A percentile compares a stretch with the other conserved stretches of the same genome.
Conservation (phyloP, 352 stramenopile genomes). For the Phytophthora citricola region DNA sequence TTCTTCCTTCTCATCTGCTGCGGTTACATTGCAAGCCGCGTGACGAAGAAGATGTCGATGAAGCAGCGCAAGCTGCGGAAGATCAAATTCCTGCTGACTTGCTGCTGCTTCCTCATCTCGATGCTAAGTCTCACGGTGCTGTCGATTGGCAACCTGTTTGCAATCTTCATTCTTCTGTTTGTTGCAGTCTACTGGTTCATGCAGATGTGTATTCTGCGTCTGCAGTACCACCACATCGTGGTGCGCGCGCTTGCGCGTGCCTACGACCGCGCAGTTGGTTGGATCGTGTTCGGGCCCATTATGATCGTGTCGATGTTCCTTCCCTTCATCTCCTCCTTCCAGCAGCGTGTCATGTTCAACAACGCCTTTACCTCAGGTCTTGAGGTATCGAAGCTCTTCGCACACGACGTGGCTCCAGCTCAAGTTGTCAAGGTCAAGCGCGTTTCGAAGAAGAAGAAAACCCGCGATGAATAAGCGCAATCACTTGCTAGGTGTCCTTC, state of each 20-base stretch:
- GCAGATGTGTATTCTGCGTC: constrained; percentile 76
- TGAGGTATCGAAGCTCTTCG: constrained; percentile 90
- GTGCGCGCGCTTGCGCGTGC: constrained; percentile 75
- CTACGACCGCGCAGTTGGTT: constrained; percentile 83
- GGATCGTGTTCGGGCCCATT: constrained; percentile 90
- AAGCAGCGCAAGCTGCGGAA: constrained; percentile 90
- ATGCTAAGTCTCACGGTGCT: constrained; percentile 76
- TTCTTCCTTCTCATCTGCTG: constrained; percentile 82
- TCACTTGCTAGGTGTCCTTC: constrained; percentile 14
- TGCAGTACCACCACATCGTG: constrained; percentile 89
- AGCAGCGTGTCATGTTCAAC: constrained; percentile 93
- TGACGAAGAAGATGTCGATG: constrained; percentile 92
- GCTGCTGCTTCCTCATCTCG: constrained; percentile 71
- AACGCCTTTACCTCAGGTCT: constrained; percentile 89
- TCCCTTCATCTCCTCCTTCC: constrained; percentile 88
- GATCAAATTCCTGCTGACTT: constrained; percentile 87
- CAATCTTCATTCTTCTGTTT: constrained; percentile 73
- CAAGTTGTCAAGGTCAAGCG: constrained; percentile 90
- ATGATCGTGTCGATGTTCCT: constrained; percentile 92
- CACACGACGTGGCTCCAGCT: constrained; percentile 80
- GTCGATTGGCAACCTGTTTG: constrained; percentile 75
- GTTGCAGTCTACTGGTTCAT: constrained; percentile 90
- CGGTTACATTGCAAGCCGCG: constrained; percentile 83
- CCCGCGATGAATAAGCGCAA: constrained; percentile 69
- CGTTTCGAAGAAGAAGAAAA: constrained; percentile 92